phyloP scores from a whole-genome alignment of 2,329 filamentous ascomycete genomes.

The Ceratocystis huliohia region DNA sequence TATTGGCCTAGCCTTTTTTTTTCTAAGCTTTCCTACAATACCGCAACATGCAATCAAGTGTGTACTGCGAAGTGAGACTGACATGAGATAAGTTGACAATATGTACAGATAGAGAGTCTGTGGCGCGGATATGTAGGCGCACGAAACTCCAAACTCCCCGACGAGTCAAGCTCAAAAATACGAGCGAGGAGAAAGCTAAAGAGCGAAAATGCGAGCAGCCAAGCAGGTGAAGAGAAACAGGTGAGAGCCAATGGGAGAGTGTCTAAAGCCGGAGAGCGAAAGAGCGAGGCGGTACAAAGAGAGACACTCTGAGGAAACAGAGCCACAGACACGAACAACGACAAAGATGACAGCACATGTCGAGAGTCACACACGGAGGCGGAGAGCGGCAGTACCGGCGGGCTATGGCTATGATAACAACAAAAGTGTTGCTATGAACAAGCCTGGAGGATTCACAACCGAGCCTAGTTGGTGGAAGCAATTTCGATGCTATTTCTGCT shows the following conservation, averaged over 20 bases:
- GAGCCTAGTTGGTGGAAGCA: no score
- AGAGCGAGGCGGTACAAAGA: background rate
- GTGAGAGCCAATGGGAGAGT: background rate
- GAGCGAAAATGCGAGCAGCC: background rate
- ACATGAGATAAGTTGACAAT: background rate
- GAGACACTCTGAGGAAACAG: background rate
- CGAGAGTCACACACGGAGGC: background rate
- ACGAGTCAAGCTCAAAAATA: background rate
- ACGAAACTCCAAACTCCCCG: background rate
- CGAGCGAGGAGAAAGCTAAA: background rate
- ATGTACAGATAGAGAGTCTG: background rate
- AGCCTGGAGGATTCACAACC: no score
- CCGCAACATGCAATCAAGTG: no score
- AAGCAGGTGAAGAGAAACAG: background rate
- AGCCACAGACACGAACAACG: background rate
- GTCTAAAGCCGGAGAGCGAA: background rate
- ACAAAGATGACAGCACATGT: background rate
- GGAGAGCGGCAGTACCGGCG: no score
- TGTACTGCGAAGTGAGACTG: background rate
- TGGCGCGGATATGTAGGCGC: no score
- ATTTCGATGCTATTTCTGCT: no score
- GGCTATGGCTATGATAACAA: no score
- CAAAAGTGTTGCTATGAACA: no score
- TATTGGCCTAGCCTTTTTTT: no score
- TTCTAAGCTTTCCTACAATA: no score